Base-by-base conservation (phyloP, 345 rosid genomes). In the Acer yangbiense region DNA sequence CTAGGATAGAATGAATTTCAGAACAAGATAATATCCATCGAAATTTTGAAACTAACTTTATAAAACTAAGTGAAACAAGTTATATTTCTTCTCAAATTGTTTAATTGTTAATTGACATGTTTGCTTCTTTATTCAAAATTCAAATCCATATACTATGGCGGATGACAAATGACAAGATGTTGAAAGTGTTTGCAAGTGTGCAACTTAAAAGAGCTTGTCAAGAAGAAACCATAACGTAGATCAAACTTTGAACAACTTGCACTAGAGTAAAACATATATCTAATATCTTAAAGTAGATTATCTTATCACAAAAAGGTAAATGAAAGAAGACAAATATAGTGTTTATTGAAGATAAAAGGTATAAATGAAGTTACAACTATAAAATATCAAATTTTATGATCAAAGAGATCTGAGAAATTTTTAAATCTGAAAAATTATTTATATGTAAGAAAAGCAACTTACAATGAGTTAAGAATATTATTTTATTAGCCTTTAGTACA, bases 151-250 rank as follows among this genome's bases (percentile, higher is more conserved):
- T 69, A 44, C 29, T 23, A 69, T 50, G 21, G 29, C 9, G 7
- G 73, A 46, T 29, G 43, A 65, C 68, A 65, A 29, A 65, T 65
- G 68, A 65, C 18, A 63, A 20, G 18, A 64, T 17, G n/a, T 54
- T 54, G 58, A 54, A 3, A 54, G 8, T 65, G 68, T 35, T 12
- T 65, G 68, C n/a, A 35, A 35, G 39, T 35, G 6, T 35, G 39
- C 39, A 35, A 35, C 13, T 21, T 16, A 20, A 50, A 50, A 13
- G 55, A 50, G 55, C 16, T 50, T 50, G 55, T 50, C 18, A 50
- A 50, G 18, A 32, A 62, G 32, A 62, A 63, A 63, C 39, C 29
- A 63, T 29, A 63, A 12, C 13, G 14, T 63, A 20, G 17, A 43
- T 68, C 71, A 68, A 43, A 21, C 29, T 43, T 43, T 35, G 0